Conservation (phyloP, 1,139 yeast genomes). For the Meyerozyma smithsonii region DNA sequence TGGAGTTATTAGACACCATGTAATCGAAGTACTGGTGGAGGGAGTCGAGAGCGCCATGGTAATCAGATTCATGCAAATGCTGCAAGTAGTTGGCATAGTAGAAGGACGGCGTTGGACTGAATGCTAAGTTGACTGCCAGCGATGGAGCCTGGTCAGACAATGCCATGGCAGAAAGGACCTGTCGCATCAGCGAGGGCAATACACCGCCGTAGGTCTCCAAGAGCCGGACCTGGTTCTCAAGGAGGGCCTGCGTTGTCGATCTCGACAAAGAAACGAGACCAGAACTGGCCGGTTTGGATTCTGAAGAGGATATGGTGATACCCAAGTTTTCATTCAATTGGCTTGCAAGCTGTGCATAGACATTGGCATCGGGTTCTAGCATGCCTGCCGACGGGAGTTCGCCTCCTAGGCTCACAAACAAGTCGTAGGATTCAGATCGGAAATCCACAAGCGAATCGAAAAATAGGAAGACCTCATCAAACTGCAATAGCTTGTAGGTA, state of each 20-base stretch:
- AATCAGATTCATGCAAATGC: conserved; percentile 56
- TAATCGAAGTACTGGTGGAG: conserved; percentile 84
- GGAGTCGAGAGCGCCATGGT: conserved; percentile 67
- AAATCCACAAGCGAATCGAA: conserved; percentile 53
- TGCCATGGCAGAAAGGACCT: conserved; percentile 44
- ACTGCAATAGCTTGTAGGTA: conserved; percentile 50
- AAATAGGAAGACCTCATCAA: conserved; percentile 51
- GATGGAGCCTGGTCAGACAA: conserved; percentile 36
- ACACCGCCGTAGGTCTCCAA: conserved; percentile 52
- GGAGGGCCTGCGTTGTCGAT: conserved; percentile 46
- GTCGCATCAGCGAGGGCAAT: conserved; percentile 42
- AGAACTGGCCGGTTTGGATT: conserved; percentile 10
- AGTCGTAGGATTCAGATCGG: conserved; percentile 32
- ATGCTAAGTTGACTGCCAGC: conserved; percentile 42
- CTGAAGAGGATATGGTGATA: conserved; percentile 13
- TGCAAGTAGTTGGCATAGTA: conserved; percentile 65
- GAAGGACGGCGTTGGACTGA: conserved; percentile 52
- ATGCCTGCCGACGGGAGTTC: conserved; percentile 5
- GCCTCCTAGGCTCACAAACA: conserved; percentile 20
- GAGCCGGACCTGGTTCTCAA: conserved; percentile 53
- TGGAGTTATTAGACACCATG: conserved; percentile 66
- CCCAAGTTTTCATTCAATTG: conserved; percentile 20
- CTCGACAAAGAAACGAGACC: conserved; percentile 39
- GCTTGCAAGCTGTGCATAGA: conserved; percentile 16
- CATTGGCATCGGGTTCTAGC: conserved; percentile 11